Evolutionary conservation across 202 grass and related monocot genomes (phyloP).

Genomic region (Cymbopogon flexuosus): DNA sequence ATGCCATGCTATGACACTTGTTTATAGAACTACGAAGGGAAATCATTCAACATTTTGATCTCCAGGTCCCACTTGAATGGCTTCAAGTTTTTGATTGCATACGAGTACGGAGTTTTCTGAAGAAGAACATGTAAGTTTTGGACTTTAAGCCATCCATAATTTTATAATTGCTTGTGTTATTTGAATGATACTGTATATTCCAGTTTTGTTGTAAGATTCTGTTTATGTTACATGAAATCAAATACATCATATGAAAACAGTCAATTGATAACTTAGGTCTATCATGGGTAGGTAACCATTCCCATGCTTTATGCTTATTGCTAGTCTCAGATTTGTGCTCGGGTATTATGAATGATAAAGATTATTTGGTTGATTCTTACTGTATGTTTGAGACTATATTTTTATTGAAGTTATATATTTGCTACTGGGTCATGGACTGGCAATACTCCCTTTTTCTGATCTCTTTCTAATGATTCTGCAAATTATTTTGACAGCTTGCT

Average conservation of each 20-base stretch:
- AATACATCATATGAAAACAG: not conserved
- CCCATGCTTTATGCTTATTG: not conserved
- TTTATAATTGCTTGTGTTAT: not conserved
- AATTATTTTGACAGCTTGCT: conserved; percentile 28
- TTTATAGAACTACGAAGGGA: not conserved
- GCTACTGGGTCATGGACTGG: not conserved
- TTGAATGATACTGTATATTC: not conserved
- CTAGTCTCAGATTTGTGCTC: not conserved
- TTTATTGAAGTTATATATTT: not conserved
- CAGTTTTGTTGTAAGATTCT: not conserved
- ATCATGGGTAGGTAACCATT: not conserved
- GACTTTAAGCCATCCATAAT: not conserved
- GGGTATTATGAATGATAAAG: not conserved
- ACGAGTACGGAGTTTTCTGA: conserved; percentile 37
- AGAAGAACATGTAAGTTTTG: conserved; percentile 40
- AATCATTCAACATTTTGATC: not conserved
- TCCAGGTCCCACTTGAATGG: conserved; percentile 67
- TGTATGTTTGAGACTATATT: no score
- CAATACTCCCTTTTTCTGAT: not conserved
- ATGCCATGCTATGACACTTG: not conserved
- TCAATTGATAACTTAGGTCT: not conserved
- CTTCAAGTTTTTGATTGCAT: conserved; percentile 43
- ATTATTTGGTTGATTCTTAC: not conserved
- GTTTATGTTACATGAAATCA: not conserved
- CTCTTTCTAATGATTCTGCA: conserved; percentile 2